Conservation (phyloP, 345 rosid species). For the Syzygium aromaticum region DNA sequence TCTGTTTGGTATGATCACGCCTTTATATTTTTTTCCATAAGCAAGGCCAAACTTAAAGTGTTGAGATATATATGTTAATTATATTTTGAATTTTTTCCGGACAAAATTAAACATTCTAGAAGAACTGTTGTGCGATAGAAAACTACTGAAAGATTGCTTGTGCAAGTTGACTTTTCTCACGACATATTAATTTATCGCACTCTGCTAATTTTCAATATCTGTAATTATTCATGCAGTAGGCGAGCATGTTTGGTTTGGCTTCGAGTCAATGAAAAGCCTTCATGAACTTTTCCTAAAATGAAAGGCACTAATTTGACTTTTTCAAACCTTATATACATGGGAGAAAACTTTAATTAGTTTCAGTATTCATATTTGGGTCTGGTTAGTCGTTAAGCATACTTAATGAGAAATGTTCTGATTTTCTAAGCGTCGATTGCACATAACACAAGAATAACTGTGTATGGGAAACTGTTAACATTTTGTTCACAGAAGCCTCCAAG, state of each 20-base stretch:
- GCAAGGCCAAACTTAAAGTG: background rate
- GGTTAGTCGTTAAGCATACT: background rate
- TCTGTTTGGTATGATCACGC: background rate
- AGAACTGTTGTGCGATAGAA: background rate
- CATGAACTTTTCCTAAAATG: background rate
- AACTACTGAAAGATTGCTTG: background rate
- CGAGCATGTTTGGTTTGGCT: background rate
- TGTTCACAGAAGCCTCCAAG: background rate
- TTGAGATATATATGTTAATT: background rate
- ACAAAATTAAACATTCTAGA: background rate
- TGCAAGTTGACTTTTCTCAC: background rate
- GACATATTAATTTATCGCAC: background rate
- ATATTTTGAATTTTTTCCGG: background rate
- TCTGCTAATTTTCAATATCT: background rate
- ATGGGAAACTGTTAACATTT: background rate
- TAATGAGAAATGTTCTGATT: background rate
- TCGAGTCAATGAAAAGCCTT: background rate
- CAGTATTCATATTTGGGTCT: background rate
- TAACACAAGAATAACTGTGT: background rate
- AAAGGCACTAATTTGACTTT: background rate
- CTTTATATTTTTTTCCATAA: background rate
- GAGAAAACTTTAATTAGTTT: background rate
- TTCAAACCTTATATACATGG: background rate
- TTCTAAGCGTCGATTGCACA: background rate
- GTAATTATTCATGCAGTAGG: background rate